Conservation (phyloP, 352 stramenopile species). For the Globisporangium yorkense region DNA sequence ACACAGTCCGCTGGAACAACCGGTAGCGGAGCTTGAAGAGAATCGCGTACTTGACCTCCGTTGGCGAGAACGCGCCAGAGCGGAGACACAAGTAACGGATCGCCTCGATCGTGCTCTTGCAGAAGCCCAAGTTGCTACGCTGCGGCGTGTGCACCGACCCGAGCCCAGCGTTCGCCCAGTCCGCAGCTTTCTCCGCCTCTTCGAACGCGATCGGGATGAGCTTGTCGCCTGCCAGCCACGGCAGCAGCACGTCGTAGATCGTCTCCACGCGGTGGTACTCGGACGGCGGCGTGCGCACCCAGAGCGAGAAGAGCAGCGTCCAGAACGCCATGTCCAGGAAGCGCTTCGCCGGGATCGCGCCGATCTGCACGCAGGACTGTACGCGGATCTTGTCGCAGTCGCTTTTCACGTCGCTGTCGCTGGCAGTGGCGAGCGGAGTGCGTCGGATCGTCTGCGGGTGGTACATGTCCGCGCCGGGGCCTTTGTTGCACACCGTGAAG, state of each 20-base stretch:
- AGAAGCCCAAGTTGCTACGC: slow-evolving; percentile 72
- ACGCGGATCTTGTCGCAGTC: slow-evolving; percentile 71
- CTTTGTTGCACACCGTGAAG: slow-evolving; percentile 89
- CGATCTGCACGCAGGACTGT: slow-evolving; percentile 67
- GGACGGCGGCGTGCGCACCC: slow-evolving; percentile 75
- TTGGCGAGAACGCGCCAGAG: slow-evolving; percentile 43
- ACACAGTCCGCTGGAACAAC: slow-evolving; percentile 51
- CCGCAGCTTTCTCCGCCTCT: slow-evolving; percentile 20
- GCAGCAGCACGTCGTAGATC: slow-evolving; percentile 87
- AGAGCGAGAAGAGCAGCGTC: slow-evolving; percentile 79
- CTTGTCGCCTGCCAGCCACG: slow-evolving; percentile 76
- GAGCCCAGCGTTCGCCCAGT: slow-evolving; percentile 27
- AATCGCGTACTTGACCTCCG: slow-evolving; percentile 64
- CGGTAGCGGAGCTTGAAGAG: slow-evolving; percentile 67
- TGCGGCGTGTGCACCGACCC: slow-evolving; percentile 50
- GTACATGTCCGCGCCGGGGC: slow-evolving; percentile 78
- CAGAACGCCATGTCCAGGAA: slow-evolving; percentile 87
- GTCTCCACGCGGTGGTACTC: slow-evolving; percentile 86
- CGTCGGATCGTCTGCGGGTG: slow-evolving; percentile 33
- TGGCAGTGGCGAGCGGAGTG: neutral
- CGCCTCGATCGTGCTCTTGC: slow-evolving; percentile 77
- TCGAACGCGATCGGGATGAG: slow-evolving; percentile 61
- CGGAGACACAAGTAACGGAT: slow-evolving; percentile 63
- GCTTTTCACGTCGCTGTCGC: slow-evolving; percentile 6
- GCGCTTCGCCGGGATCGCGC: slow-evolving; percentile 40